A percentile compares a stretch with the other conserved stretches of the same genome.
These are phyloP conservation scores for Histomonas meleagridis DNA, from an alignment of 208 protist species.

Conservation along the genomic window DNA sequence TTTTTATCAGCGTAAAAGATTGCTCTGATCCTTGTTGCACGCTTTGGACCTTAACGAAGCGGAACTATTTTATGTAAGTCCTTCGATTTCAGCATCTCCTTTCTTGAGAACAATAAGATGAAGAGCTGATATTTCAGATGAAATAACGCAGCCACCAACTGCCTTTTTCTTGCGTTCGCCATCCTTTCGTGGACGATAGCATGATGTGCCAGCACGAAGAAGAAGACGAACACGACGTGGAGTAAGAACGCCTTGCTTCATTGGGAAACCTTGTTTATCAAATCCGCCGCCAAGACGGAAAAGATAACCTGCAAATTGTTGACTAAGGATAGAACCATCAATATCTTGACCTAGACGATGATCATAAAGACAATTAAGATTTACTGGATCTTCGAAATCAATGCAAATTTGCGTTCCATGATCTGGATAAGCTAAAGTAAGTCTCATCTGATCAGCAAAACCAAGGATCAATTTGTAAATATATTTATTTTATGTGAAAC, in stretches of 20 bases:
- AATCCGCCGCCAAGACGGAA: conserved; percentile 95
- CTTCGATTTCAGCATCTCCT: conserved; percentile 64
- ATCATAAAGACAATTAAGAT: not conserved
- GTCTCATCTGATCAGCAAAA: no score
- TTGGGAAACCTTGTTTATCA: conserved; percentile 99
- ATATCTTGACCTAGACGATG: conserved; percentile 46
- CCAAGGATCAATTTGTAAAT: no score
- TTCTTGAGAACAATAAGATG: conserved; percentile 89
- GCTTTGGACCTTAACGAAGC: conserved; percentile 92
- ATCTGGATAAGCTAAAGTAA: conserved; percentile 71
- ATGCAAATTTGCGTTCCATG: conserved; percentile 69
- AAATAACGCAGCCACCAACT: conserved; percentile 93
- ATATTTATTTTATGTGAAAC: no score
- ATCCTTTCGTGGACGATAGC: conserved; percentile 65
- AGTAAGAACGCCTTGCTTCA: conserved; percentile 94
- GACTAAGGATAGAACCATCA: conserved; percentile 62
- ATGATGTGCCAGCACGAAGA: conserved; percentile 67
- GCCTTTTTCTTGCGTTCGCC: conserved; percentile 93
- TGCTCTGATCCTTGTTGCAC: conserved; percentile 93
- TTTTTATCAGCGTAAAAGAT: conserved; percentile 71
- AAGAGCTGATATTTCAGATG: conserved; percentile 80
- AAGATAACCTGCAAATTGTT: conserved; percentile 86
- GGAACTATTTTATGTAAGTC: conserved; percentile 63
- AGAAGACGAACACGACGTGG: conserved; percentile 87
- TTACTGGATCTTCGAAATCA: conserved; percentile 63